Conservation (phyloP, 2,329 filamentous ascomycete species). For the Xylariaceae sp. region DNA sequence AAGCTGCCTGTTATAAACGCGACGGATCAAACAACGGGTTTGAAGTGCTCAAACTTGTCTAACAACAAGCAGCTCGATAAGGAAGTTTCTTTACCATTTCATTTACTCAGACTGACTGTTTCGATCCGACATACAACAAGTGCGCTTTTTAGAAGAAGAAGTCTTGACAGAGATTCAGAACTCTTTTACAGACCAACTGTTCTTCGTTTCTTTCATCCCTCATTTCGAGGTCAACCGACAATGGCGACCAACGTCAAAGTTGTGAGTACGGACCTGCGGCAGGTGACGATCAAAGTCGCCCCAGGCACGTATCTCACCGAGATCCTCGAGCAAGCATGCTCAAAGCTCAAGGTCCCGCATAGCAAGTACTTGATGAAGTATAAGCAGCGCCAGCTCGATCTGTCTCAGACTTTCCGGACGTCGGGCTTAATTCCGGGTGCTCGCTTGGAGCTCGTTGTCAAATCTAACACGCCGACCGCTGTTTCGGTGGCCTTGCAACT, state of each 20-base stretch:
- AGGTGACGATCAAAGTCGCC: slow-evolving; percentile 75
- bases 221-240: not conserved
- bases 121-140: not conserved
- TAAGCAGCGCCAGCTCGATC: slow-evolving; percentile 79
- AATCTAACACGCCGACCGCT: slow-evolving; percentile 76
- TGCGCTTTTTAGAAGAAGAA: not conserved
- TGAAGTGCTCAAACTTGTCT: too few species aligned
- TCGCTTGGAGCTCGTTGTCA: slow-evolving; percentile 85
- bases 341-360: slow-evolving; percentile 67
- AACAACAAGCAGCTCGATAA: too few species aligned
- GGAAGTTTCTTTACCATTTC: not conserved
- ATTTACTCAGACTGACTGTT: not conserved
- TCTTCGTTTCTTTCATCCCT: not conserved
- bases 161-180: too few species aligned
- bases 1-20: not conserved
- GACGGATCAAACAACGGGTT: too few species aligned
- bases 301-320: slow-evolving; percentile 78
- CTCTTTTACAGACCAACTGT: not conserved
- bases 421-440: slow-evolving; percentile 79
- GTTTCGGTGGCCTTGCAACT: slow-evolving; percentile 88
- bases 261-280: slow-evolving; percentile 71
- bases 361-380: slow-evolving; percentile 80
- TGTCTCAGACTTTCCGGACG: slow-evolving; percentile 77
- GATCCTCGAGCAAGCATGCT: slow-evolving; percentile 80
- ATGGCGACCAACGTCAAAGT: slow-evolving; percentile 91